phyloP scores from a whole-genome alignment of 805 yeast species.

The Suhomyces sp. region DNA sequence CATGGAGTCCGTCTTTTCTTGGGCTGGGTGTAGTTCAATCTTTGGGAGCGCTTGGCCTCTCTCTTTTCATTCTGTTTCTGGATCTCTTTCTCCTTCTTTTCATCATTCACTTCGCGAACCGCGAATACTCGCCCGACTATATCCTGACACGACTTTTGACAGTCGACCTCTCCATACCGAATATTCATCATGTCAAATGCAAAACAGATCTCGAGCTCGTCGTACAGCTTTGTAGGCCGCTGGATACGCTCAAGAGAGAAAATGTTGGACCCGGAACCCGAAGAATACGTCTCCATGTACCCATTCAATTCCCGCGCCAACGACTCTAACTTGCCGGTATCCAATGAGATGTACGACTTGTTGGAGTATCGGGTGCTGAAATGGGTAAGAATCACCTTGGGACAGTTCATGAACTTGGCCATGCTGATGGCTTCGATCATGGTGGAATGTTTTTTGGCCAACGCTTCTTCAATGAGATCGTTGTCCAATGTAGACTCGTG shows the following conservation, averaged over 20 bases:
- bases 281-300: constrained; percentile 25
- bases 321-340: constrained; percentile 19
- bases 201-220: constrained; percentile 36
- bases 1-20: constrained; percentile 18
- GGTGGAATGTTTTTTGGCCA: constrained; percentile 81
- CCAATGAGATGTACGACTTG: constrained; percentile 28
- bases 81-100: constrained; percentile 19
- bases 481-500: constrained; percentile 95
- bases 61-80: constrained; percentile 29
- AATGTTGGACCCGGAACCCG: constrained; percentile 24
- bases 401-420: constrained; percentile 67
- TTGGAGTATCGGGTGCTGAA: constrained; percentile 80
- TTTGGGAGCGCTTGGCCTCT: constrained; percentile 33
- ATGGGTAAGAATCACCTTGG: constrained; percentile 76
- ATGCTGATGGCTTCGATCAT: constrained; percentile 80
- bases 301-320: constrained; percentile 22
- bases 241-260: constrained; percentile 11
- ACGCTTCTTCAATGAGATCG: constrained; percentile 72
- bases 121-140: constrained; percentile 26
- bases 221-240: constrained; percentile 15
- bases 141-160: constrained; percentile 24
- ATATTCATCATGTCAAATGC: constrained; percentile 41
- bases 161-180: constrained; percentile 23
- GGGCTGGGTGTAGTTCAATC: constrained; percentile 19
- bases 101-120: constrained; percentile 19